These are phyloP conservation scores for Lachnellula subtilissima DNA, from an alignment of 2,329 filamentous ascomycete species.

Conservation along the genomic window DNA sequence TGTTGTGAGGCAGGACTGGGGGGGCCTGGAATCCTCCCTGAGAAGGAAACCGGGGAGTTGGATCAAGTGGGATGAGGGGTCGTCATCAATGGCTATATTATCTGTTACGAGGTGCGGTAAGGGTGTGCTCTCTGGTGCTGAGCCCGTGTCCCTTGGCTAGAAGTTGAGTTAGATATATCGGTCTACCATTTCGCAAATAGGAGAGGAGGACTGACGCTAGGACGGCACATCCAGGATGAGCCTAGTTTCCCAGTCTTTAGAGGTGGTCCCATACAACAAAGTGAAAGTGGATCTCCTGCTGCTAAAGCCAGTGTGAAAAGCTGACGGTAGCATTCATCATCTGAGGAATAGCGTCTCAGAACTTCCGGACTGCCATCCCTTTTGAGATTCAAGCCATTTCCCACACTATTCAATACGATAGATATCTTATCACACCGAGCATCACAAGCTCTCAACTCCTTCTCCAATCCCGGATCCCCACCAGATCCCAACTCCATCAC, in stretches of 20 bases:
- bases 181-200: not conserved
- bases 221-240: slow-evolving; percentile 1
- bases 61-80: not conserved
- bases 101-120: not conserved
- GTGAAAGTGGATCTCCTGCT: slow-evolving; percentile 1
- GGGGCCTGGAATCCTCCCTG: not conserved
- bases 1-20: not conserved
- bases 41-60: not conserved
- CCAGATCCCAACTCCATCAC: slow-evolving; percentile 1
- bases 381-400: slow-evolving; percentile 4
- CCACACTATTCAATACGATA: slow-evolving; percentile 4
- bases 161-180: not conserved
- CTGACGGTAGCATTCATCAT: slow-evolving; percentile 5
- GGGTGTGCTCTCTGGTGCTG: not conserved
- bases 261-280: not conserved
- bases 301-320: slow-evolving; percentile 4
- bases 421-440: slow-evolving; percentile 9
- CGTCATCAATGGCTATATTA: not conserved
- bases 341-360: not conserved
- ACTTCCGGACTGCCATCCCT: not conserved
- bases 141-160: not conserved
- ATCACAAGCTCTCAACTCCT: not conserved
- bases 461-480: not conserved
- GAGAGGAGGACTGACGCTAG: not conserved
- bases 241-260: not conserved